These are phyloP conservation scores for Asterionellopsis glacialis DNA, from an alignment of 108 stramenopile genomes.

Conservation along the genomic window DNA sequence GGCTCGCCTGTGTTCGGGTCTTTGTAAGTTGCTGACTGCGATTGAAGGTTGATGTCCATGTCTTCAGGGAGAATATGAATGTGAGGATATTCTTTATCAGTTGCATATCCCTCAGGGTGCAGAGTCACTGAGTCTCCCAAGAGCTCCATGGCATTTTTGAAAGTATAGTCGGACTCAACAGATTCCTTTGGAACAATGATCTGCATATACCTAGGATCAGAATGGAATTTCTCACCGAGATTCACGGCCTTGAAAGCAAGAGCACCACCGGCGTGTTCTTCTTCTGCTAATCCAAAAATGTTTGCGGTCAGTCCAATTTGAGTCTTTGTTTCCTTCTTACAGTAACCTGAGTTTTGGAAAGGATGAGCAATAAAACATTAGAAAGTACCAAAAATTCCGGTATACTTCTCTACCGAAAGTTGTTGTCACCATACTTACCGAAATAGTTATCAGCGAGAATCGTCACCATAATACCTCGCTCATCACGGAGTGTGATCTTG, in stretches of 20 bases:
- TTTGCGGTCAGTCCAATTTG: conserved; percentile 54
- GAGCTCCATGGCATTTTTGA: conserved; percentile 33
- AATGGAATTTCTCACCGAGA: conserved; percentile 39
- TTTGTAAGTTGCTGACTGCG: conserved; percentile 40
- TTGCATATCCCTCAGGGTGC: conserved; percentile 52
- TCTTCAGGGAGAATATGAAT: conserved; percentile 53
- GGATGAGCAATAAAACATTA: neutral
- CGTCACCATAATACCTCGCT: conserved; percentile 59
- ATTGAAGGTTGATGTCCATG: conserved; percentile 31
- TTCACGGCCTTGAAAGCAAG: conserved; percentile 48
- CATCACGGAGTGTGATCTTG: conserved; percentile 52
- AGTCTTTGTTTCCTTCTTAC: conserved; percentile 58
- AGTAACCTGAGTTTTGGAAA: conserved; percentile 16
- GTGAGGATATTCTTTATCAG: conserved; percentile 42
- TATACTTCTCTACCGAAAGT: too few relatives aligned
- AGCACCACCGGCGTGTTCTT: conserved; percentile 57
- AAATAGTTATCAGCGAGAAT: conserved; percentile 62
- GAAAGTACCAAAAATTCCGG: too few relatives aligned
- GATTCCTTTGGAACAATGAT: conserved; percentile 12
- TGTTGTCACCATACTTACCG: conserved; percentile 2
- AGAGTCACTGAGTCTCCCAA: conserved; percentile 37
- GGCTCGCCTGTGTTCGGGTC: conserved; percentile 20
- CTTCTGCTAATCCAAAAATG: conserved; percentile 47
- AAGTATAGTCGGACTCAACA: conserved; percentile 29
- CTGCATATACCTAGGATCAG: conserved; percentile 28